A percentile compares a stretch with the other conserved stretches of the same genome.
Conservation (phyloP, 164 flowering plant genomes). For the Aristolochia californica region DNA sequence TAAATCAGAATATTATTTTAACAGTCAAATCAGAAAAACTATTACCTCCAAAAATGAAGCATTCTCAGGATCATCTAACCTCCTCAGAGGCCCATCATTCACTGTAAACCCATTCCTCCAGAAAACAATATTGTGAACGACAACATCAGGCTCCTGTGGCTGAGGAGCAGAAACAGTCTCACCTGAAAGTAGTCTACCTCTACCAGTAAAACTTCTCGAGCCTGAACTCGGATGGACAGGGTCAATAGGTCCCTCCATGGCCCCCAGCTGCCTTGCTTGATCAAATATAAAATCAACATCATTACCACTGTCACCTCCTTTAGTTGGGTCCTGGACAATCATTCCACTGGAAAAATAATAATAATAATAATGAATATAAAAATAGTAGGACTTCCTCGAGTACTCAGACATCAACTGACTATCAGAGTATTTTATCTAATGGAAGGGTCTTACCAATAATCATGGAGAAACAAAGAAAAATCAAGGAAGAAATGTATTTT, state of each 20-base stretch:
- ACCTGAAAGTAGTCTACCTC: slow-evolving; percentile 64
- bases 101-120: slow-evolving; percentile 91
- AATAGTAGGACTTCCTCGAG: too few relatives aligned
- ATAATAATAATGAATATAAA: too few relatives aligned
- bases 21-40: neutral
- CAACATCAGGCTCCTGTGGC: slow-evolving; percentile 37
- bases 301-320: slow-evolving; percentile 22
- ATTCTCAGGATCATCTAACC: slow-evolving; percentile 76
- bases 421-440: too few relatives aligned
- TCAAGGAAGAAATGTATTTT: too few relatives aligned
- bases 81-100: slow-evolving; percentile 79
- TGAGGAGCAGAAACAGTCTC: slow-evolving; percentile 45
- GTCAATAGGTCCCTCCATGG: slow-evolving; percentile 60
- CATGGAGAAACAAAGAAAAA: too few relatives aligned
- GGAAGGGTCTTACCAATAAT: too few relatives aligned
- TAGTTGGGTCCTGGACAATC: slow-evolving; percentile 86
- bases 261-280: slow-evolving; percentile 78
- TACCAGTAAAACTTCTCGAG: slow-evolving; percentile 68
- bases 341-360: slow-evolving; percentile 52
- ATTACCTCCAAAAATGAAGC: slow-evolving; percentile 63
- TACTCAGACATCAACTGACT: too few relatives aligned
- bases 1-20: neutral
- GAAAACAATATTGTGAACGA: slow-evolving; percentile 48
- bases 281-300: slow-evolving; percentile 79
- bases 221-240: slow-evolving; percentile 45